Base-by-base conservation (phyloP, 2,329 filamentous ascomycete species). In the Penicillium expansum region DNA sequence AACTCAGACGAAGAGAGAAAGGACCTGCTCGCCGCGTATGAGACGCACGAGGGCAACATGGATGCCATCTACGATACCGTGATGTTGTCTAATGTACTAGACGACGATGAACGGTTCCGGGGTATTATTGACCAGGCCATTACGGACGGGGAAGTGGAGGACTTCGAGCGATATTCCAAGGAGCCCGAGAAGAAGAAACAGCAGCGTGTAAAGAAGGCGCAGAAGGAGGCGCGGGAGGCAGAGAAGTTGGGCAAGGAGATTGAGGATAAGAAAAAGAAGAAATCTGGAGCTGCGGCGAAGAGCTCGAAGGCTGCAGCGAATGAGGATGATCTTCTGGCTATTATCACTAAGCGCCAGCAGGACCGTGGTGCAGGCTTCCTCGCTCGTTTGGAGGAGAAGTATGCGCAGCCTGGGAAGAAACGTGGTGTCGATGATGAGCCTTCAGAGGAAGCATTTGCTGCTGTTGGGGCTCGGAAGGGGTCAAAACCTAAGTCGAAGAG, bases 61-160 rank as follows among this genome's bases (percentile, higher is more conserved):
- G 84, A 89, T 66, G 76, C 75, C 18, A 77, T 99, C 1, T 97
- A 95, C 74, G 85, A 92, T 70, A 78, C 79, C 0, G 88, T 99
- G 39, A 96, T 99, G 86, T 81, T 97, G 43, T 95, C 91, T 65
- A 83, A 93, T 68, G 86, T 92, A 10, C 70, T 91, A 2, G 86
- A 89, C 52, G 94, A 99, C 64, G 94, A 99, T 65, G 87, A 89
- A 53, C 82, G 94, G 9, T 97, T 96, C 76, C 83, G 91, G 14
- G 75, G 70, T 16, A 90, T 96, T 43, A 91, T 99, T 53, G 85
- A 96, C 68, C 80, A 85, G 35, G 94, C 92, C 3, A 94, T 99
- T 67, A 79, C 81, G 35, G 80, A 77, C 4, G 84, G 85, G 1
- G 84, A 90, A 37, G 87, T 95, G 0, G 75, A 86, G 42, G 78